A percentile compares a stretch with the other conserved stretches of the same genome.
These are phyloP conservation scores for Aspergillus nomiae DNA, from an alignment of 2,329 filamentous ascomycete species.

Conservation along the genomic window DNA sequence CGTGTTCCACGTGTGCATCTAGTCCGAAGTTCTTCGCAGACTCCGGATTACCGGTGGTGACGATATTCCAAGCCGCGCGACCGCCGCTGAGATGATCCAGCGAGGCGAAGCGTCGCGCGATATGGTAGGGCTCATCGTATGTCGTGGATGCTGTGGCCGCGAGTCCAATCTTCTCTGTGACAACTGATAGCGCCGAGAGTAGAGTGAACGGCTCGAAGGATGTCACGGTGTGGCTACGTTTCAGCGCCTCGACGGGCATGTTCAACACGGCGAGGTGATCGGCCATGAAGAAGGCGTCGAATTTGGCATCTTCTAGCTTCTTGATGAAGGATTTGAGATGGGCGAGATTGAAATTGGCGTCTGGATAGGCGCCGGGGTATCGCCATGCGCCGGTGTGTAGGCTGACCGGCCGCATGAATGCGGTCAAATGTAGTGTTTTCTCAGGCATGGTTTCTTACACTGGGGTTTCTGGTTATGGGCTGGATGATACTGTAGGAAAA, in stretches of 20 bases:
- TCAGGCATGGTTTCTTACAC: slow-evolving; percentile 8
- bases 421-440: slow-evolving; percentile 55
- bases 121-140: slow-evolving; percentile 56
- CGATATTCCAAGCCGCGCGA: slow-evolving; percentile 57
- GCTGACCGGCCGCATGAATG: slow-evolving; percentile 61
- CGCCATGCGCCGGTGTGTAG: slow-evolving; percentile 61
- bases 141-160: slow-evolving; percentile 57
- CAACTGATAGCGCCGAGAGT: slow-evolving; percentile 52
- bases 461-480: neutral
- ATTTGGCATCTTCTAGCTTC: slow-evolving; percentile 57
- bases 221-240: slow-evolving; percentile 60
- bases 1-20: slow-evolving; percentile 54
- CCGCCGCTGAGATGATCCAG: slow-evolving; percentile 54
- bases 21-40: slow-evolving; percentile 55
- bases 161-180: slow-evolving; percentile 54
- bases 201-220: slow-evolving; percentile 61
- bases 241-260: slow-evolving; percentile 59
- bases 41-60: slow-evolving; percentile 57
- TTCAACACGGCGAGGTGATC: slow-evolving; percentile 58
- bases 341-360: slow-evolving; percentile 60
- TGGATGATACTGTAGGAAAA: neutral
- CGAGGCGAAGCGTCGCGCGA: slow-evolving; percentile 56
- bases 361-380: slow-evolving; percentile 56
- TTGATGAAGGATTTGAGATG: slow-evolving; percentile 58
- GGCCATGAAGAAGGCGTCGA: slow-evolving; percentile 61